Conservation (phyloP, 2,329 filamentous ascomycete genomes). For the Penicillium occitanis region DNA sequence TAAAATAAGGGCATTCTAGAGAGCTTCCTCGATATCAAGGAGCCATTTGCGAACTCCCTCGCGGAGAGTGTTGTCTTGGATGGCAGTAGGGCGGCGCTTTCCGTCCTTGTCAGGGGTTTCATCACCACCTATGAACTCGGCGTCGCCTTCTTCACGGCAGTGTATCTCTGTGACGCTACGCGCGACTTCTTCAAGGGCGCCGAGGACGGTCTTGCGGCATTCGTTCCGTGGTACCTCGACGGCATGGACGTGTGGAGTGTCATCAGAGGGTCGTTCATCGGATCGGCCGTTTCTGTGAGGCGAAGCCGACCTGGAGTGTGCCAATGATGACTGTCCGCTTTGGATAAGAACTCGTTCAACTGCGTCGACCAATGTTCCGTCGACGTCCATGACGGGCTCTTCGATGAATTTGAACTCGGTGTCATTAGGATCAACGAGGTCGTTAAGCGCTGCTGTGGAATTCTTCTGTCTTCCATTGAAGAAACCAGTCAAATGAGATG, state of each 20-base stretch:
- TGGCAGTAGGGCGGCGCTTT: constrained; percentile 31
- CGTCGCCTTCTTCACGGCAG: constrained; percentile 41
- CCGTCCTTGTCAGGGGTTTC: constrained; percentile 34
- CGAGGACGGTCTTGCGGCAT: constrained; percentile 56
- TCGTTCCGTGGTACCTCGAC: constrained; percentile 52
- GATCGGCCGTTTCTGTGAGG: constrained; percentile 36
- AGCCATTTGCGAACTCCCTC: constrained; percentile 60
- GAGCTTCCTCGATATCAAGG: constrained; percentile 48
- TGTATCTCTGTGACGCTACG: constrained; percentile 54
- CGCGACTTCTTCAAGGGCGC: constrained; percentile 56
- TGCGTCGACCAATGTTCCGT: constrained; percentile 58
- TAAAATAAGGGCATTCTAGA: background rate
- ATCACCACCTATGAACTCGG: constrained; percentile 30
- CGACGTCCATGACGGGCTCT: constrained; percentile 58
- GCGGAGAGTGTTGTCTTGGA: constrained; percentile 53
- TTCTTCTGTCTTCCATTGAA: constrained; percentile 27
- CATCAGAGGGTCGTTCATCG: constrained; percentile 33
- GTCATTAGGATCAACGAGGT: constrained; percentile 27
- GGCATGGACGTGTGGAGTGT: constrained; percentile 29
- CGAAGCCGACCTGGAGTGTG: constrained; percentile 43
- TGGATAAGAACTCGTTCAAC: constrained; percentile 56
- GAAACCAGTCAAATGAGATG: constrained; percentile 23
- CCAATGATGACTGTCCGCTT: constrained; percentile 43
- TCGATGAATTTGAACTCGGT: constrained; percentile 54
- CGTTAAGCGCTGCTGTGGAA: constrained; percentile 25